Percentiles rank a stretch among this genome's conserved stretches.
These are phyloP conservation scores for Claviceps pazoutovae DNA, from an alignment of 2,329 filamentous ascomycete species.

Conservation along the genomic window DNA sequence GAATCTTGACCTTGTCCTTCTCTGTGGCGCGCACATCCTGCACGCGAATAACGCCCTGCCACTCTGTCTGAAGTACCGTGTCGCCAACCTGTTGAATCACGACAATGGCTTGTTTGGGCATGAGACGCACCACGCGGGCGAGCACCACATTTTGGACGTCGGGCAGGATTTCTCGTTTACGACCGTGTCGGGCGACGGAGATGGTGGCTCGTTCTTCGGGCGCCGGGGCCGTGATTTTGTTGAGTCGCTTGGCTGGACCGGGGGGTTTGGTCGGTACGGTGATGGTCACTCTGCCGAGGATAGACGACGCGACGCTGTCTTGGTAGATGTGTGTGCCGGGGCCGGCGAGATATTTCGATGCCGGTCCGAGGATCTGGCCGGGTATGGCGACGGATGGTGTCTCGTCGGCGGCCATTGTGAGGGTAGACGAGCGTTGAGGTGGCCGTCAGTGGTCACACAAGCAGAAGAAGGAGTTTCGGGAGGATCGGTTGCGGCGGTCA, in stretches of 20 bases:
- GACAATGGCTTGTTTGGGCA: constrained; percentile 71
- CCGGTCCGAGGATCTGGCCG: constrained; percentile 63
- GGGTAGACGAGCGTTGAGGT: neutral
- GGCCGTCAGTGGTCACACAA: neutral
- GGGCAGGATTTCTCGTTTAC: constrained; percentile 60
- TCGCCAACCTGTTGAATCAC: constrained; percentile 73
- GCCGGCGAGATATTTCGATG: constrained; percentile 55
- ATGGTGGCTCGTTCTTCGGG: constrained; percentile 35
- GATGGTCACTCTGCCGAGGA: constrained; percentile 57
- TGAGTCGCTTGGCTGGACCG: constrained; percentile 43
- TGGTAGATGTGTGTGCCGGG: constrained; percentile 74
- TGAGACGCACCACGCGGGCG: constrained; percentile 72
- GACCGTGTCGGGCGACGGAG: constrained; percentile 36
- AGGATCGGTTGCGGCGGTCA: neutral
- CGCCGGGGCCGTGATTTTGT: constrained; percentile 36
- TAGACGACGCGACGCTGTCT: constrained; percentile 63
- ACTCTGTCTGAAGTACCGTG: constrained; percentile 60
- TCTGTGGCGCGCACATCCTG: constrained; percentile 93
- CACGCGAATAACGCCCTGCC: constrained; percentile 70
- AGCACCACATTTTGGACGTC: constrained; percentile 70
- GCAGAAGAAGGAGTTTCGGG: neutral
- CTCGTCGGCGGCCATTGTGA: constrained; percentile 21
- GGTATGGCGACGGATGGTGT: constrained; percentile 54
- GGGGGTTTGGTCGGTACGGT: constrained; percentile 31
- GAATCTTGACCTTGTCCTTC: constrained; percentile 85